These are phyloP conservation scores for Lindgomyces ingoldianus DNA, from an alignment of 495 filamentous ascomycete genomes.

Conservation along the genomic window DNA sequence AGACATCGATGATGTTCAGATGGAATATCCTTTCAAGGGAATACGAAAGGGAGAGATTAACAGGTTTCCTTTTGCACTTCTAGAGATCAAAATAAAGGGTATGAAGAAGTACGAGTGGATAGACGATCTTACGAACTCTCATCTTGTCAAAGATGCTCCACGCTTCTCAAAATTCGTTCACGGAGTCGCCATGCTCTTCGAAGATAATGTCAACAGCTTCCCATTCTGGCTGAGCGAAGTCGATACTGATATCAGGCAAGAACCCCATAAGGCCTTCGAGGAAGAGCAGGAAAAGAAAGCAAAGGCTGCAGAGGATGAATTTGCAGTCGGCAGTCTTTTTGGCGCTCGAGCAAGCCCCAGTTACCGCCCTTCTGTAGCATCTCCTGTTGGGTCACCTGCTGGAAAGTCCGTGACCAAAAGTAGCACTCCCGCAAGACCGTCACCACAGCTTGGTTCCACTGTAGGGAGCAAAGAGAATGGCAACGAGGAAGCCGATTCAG, in stretches of 20 bases:
- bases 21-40: slow-evolving; percentile 81
- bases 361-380: slow-evolving; percentile 27
- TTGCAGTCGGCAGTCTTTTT: slow-evolving; percentile 83
- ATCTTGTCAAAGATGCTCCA: slow-evolving; percentile 84
- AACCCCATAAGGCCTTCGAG: slow-evolving; percentile 87
- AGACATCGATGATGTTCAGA: slow-evolving; percentile 80
- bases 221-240: slow-evolving; percentile 93
- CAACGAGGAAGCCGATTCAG: slow-evolving; percentile 47
- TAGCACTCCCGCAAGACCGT: slow-evolving; percentile 16
- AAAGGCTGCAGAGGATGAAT: slow-evolving; percentile 78
- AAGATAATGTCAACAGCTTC: slow-evolving; percentile 92
- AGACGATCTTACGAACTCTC: slow-evolving; percentile 83
- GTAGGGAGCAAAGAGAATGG: slow-evolving; percentile 37
- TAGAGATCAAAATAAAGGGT: slow-evolving; percentile 88
- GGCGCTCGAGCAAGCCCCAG: slow-evolving; percentile 51
- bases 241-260: slow-evolving; percentile 88
- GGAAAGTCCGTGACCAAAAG: slow-evolving; percentile 2
- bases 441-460: background rate
- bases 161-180: slow-evolving; percentile 97
- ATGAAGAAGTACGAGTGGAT: slow-evolving; percentile 81
- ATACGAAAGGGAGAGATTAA: slow-evolving; percentile 89
- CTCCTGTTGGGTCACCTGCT: slow-evolving; percentile 38
- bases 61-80: slow-evolving; percentile 85
- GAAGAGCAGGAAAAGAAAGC: slow-evolving; percentile 82
- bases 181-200: slow-evolving; percentile 85